Base-by-base conservation (phyloP, 2,329 filamentous ascomycete genomes). In the Blastomyces gilchristii region DNA sequence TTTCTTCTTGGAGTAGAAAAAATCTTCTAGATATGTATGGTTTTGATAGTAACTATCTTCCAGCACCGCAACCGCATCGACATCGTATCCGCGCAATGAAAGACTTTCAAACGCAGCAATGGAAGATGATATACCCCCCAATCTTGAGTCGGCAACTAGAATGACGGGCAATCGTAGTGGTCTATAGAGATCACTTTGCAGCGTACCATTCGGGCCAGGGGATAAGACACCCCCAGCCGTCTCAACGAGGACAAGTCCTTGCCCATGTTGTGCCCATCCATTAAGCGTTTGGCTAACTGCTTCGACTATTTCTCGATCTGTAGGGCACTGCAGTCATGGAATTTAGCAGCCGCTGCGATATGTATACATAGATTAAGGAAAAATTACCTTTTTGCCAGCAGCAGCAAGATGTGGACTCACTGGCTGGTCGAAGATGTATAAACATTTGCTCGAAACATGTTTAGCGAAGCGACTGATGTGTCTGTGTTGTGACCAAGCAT, bases 141-240 rank as follows among this genome's bases (percentile, higher is more conserved):
- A 81, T 28, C 85, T 83, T 37, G 85, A 81, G 71, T 95, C 90
- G 7, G 87, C 90, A 0, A 95, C 81, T 0, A 95, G 82, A 16
- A 94, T 75, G 0, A 88, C 83, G 0, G 91, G 90, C 0, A 89
- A 75, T n/a, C 90, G 81, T 1, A 95, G 75, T 0, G 89, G 85
- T 25, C 87, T 80, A 71, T 92, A 94, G 1, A 92, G 76, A 69
- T 95, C 90, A 1, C 87, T 89, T 71, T 95, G 90, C 0, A 87
- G 85, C 1, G 81, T 87, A 11, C 89, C 89, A 45, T 87, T 89
- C 0, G 90, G 90, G 0, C 84, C 84, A 0, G 90, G 90, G 0
- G 89, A 93, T 65, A 93, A 85, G 0, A 93, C 88, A 0, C 90
- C 90, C 0, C 90, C 90, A 1, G 90, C 90, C 1, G 90, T 94